These are phyloP conservation scores for Moesziomyces sp. DNA, from an alignment of 1,284 basidiomycete genomes.

Conservation along the genomic window DNA sequence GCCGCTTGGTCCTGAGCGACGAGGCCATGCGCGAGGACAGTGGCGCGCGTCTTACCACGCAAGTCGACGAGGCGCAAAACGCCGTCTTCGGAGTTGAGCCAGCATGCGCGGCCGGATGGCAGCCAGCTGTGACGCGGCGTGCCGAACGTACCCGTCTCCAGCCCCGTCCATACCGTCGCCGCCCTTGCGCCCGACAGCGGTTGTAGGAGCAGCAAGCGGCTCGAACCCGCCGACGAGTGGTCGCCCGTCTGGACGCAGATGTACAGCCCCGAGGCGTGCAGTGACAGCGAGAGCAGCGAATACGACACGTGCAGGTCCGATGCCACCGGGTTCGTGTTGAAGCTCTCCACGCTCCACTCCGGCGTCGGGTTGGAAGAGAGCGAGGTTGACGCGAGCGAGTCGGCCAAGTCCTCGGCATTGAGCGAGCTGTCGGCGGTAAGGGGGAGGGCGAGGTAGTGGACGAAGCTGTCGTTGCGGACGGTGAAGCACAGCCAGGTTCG, in stretches of 20 bases:
- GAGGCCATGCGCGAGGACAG: constrained; percentile 45
- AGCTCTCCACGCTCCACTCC: constrained; percentile 45
- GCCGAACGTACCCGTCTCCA: constrained; percentile 42
- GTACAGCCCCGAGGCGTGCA: constrained; percentile 53
- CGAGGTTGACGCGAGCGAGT: not conserved
- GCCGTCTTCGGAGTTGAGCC: constrained; percentile 62
- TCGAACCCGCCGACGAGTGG: constrained; percentile 32
- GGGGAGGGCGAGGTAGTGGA: constrained; percentile 61
- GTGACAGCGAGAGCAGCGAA: constrained; percentile 56
- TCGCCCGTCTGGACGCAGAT: constrained; percentile 62
- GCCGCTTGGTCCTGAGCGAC: constrained; percentile 4
- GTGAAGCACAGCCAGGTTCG: constrained; percentile 60
- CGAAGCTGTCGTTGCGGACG: constrained; percentile 45
- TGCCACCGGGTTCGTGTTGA: constrained; percentile 59
- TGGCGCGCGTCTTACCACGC: constrained; percentile 41
- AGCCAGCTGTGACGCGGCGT: constrained; percentile 59
- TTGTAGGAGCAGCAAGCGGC: constrained; percentile 52
- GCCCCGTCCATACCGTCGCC: constrained; percentile 53
- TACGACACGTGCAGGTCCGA: constrained; percentile 59
- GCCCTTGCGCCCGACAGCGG: constrained; percentile 42
- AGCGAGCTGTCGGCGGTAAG: constrained; percentile 16
- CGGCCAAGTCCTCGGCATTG: constrained; percentile 3
- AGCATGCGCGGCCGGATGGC: constrained; percentile 44
- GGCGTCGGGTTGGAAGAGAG: not conserved
- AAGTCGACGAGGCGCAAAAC: constrained; percentile 54